Percentiles rank a stretch among this genome's conserved stretches.
phyloP scores from a whole-genome alignment of 805 yeast genomes.

The Blastobotrys americana region DNA sequence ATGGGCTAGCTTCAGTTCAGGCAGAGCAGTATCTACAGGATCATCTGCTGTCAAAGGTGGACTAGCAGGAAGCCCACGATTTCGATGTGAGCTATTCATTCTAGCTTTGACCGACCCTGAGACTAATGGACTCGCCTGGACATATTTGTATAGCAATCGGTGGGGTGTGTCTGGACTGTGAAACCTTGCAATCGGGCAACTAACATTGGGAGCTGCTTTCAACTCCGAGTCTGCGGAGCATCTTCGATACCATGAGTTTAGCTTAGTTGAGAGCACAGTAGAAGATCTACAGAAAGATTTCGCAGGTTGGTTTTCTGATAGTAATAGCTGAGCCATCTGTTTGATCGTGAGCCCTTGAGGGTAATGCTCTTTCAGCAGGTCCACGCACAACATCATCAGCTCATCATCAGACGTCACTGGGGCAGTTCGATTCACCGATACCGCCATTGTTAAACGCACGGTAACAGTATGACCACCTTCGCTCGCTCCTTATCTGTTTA shows the following conservation, averaged over 20 bases:
- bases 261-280: slow-evolving; percentile 28
- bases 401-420: slow-evolving; percentile 10
- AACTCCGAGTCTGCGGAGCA: slow-evolving; percentile 23
- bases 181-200: slow-evolving; percentile 25
- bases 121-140: no score
- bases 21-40: neutral
- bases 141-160: slow-evolving; percentile 26
- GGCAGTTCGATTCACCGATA: neutral
- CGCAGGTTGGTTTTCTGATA: slow-evolving; percentile 2
- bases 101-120: slow-evolving; percentile 4
- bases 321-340: slow-evolving; percentile 19
- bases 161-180: slow-evolving; percentile 25
- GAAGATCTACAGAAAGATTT: slow-evolving; percentile 25
- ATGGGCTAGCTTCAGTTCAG: neutral
- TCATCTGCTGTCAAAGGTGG: slow-evolving; percentile 9
- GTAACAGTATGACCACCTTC: no score
- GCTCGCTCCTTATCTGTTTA: no score
- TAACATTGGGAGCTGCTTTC: slow-evolving; percentile 12
- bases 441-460: neutral
- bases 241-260: slow-evolving; percentile 28
- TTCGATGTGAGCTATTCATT: neutral
- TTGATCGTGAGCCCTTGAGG: slow-evolving; percentile 28
- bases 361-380: slow-evolving; percentile 16
- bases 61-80: neutral
- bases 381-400: slow-evolving; percentile 23